A percentile compares a stretch with the other conserved stretches of the same genome.
phyloP scores from a whole-genome alignment of 306 rosid genomes.

The Acacia confusa region DNA sequence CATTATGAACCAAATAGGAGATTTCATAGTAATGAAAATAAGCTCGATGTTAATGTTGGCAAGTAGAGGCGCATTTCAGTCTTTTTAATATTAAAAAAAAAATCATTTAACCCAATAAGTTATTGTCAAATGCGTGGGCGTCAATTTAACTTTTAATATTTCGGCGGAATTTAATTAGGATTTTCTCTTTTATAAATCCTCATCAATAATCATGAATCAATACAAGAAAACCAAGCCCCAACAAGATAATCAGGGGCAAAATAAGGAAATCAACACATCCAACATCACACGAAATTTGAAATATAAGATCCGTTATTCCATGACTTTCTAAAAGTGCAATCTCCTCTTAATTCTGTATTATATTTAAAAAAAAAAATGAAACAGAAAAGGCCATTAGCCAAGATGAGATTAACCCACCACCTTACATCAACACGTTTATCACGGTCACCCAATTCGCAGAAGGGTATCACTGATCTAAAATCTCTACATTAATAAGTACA shows the following conservation, averaged over 20 bases:
- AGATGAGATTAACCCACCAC: neutral
- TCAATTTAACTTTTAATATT: too few species aligned
- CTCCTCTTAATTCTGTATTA: neutral
- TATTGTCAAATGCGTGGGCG: too few species aligned
- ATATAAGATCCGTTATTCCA: neutral
- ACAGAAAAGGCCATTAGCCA: neutral
- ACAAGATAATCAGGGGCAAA: neutral
- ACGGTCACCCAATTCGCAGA: neutral
- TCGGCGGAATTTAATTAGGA: too few species aligned
- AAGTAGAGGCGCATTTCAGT: too few species aligned
- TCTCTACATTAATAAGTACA: slow-evolving; percentile 33
- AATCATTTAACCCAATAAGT: too few species aligned
- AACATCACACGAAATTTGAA: neutral
- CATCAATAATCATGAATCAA: neutral
- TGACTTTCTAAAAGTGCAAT: neutral
- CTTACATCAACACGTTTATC: slow-evolving; percentile 7
- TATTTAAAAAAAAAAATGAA: neutral
- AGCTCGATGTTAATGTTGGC: too few species aligned
- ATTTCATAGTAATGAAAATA: too few species aligned
- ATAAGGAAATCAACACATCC: neutral
- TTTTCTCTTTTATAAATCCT: too few species aligned
- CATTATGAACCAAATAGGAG: too few species aligned
- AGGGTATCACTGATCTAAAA: slow-evolving; percentile 21
- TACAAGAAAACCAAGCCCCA: neutral
- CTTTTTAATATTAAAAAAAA: too few species aligned